These are phyloP conservation scores for Fusarium devonianum DNA, from an alignment of 2,329 filamentous ascomycete species.

Conservation along the genomic window DNA sequence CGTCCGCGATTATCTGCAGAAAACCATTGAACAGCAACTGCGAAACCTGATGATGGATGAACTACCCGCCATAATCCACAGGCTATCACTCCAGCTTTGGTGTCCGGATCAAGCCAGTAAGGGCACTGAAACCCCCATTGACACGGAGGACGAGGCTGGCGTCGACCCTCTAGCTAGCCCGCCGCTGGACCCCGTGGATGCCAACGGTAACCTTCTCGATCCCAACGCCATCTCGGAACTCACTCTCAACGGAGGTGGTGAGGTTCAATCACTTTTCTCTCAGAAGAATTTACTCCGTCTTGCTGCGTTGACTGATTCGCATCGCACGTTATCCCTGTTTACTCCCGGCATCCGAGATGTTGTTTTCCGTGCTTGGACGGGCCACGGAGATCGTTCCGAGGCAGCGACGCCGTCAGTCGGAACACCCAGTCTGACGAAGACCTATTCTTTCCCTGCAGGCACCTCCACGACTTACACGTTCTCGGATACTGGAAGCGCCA, in stretches of 20 bases:
- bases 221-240: conserved; percentile 77
- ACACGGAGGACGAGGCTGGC: conserved; percentile 63
- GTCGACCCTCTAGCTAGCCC: conserved; percentile 84
- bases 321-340: conserved; percentile 88
- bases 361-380: conserved; percentile 92
- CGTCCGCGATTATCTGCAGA: conserved; percentile 94
- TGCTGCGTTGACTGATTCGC: conserved; percentile 83
- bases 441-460: conserved; percentile 68
- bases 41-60: conserved; percentile 98
- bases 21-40: conserved; percentile 92
- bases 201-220: conserved; percentile 78
- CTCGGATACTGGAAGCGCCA: conserved; percentile 72
- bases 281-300: conserved; percentile 91
- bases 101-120: conserved; percentile 76
- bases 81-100: conserved; percentile 86
- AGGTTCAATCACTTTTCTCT: conserved; percentile 89
- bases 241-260: conserved; percentile 79
- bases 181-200: conserved; percentile 82
- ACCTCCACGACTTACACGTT: conserved; percentile 74
- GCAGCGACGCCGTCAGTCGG: conserved; percentile 55
- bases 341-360: conserved; percentile 90
- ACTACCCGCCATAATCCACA: conserved; percentile 93
- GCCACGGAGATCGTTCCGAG: conserved; percentile 75
- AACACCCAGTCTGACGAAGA: conserved; percentile 65
- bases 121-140: conserved; percentile 58